These are phyloP conservation scores for Gossypium herbaceum DNA, from an alignment of 345 rosid species.

Conservation along the genomic window DNA sequence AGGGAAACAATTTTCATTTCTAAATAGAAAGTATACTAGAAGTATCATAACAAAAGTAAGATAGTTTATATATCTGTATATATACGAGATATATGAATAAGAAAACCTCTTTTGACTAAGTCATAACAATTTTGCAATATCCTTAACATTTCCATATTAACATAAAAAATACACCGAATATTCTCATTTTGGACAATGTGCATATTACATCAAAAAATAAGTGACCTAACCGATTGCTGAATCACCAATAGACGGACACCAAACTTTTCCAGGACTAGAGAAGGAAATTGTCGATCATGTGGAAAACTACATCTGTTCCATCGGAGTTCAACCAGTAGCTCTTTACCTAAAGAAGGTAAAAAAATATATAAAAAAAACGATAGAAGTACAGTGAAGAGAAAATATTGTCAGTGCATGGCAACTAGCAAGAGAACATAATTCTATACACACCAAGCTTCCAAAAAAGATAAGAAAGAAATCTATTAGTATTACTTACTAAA, in stretches of 20 bases:
- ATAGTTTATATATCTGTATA: not conserved
- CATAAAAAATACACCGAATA: slow-evolving; percentile 9
- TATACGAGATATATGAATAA: not conserved
- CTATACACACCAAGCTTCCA: not conserved
- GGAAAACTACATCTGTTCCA: slow-evolving; percentile 87
- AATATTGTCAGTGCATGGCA: not conserved
- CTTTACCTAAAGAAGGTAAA: slow-evolving; percentile 49
- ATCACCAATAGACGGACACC: not conserved
- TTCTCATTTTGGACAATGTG: slow-evolving; percentile 14
- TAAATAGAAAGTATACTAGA: slow-evolving; percentile 3
- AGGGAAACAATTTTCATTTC: not conserved
- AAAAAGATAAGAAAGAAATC: not conserved
- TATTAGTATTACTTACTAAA: not conserved
- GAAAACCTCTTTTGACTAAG: not conserved
- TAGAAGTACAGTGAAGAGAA: not conserved
- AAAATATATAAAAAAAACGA: not conserved
- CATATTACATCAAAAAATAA: slow-evolving; percentile 18
- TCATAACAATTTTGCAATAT: slow-evolving; percentile 3
- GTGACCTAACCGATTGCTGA: slow-evolving; percentile 16
- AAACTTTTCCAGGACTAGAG: slow-evolving; percentile 32
- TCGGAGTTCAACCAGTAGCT: slow-evolving; percentile 86
- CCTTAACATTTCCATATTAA: not conserved
- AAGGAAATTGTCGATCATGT: slow-evolving; percentile 83
- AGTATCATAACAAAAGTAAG: slow-evolving; percentile 26
- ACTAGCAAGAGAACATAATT: not conserved